Base-by-base conservation (phyloP, 1,139 yeast genomes). In the Candida smagusa region DNA sequence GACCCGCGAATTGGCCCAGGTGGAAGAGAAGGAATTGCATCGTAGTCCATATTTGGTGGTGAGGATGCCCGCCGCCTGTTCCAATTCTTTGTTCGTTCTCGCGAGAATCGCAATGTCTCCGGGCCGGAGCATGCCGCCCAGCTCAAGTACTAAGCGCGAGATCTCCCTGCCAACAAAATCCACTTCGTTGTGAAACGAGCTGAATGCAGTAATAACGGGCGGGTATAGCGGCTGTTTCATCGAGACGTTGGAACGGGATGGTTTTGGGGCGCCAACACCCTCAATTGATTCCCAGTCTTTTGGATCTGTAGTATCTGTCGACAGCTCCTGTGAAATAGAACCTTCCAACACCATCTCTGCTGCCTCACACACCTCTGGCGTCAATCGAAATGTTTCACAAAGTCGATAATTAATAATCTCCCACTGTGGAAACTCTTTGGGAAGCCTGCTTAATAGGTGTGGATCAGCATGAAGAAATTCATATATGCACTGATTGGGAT, bases 401-500 rank as follows among this genome's bases (percentile, higher is more conserved):
- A 82, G 55, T 4, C 56, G 45, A 2, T 71, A 46, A 27, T 60
- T 61, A 3, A 53, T 50, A 1, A 64, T 45, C 1, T 48, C 34
- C 29, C 54, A 47, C 1, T 54, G 51, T 2, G 61, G 56, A 29
- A 73, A 56, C 1, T 58, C 60, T 4, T 39, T 22, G 7, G 46
- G 49, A 13, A 69, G 43, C 3, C 48, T 41, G 12, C 49, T 38
- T 50, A 69, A 57, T 55, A 85, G 95, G 52, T 81, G 71, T 1
- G 80, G 77, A 55, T 85, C 95, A 2, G 40, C 35, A 12, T 27
- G 87, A 28, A 81, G 52, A 53, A 84, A 84, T 22, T 70, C 79
- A 53, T 81, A 85, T 16, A 85, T 81, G 37, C 84, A 74, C 55
- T 85, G 95, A 52, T 80, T 72, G 1, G 80, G 77, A 54, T 85